Evolutionary conservation across 805 yeast species (phyloP).

Genomic region (Wickerhamiella spandovensis): DNA sequence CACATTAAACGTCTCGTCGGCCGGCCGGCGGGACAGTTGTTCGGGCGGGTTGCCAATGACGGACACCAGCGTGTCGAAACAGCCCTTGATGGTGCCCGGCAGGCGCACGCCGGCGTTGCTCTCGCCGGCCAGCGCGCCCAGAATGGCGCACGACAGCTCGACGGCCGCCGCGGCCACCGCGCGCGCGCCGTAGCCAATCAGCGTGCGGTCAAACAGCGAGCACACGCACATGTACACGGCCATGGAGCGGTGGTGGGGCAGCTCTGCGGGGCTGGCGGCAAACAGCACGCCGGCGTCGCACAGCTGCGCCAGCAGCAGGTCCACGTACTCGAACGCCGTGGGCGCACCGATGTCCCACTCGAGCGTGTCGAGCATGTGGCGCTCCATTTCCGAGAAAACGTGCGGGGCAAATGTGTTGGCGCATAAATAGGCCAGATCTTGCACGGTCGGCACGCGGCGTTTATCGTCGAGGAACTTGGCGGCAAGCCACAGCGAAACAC

Average conservation of each 20-base stretch:
- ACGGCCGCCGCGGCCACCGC: slow-evolving; percentile 26
- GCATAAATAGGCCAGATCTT: slow-evolving; percentile 60
- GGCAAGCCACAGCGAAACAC: slow-evolving; percentile 87
- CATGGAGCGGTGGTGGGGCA: slow-evolving; percentile 18
- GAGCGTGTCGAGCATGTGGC: slow-evolving; percentile 55
- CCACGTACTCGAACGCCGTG: slow-evolving; percentile 34
- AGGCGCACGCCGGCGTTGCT: slow-evolving; percentile 1
- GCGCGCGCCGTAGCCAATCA: slow-evolving; percentile 21
- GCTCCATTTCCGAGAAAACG: slow-evolving; percentile 63
- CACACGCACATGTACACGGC: slow-evolving; percentile 25
- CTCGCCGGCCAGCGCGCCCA: slow-evolving; percentile 13
- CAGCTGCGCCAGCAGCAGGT: slow-evolving; percentile 10
- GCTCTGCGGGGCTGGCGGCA: slow-evolving; percentile 3
- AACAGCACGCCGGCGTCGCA: slow-evolving; percentile 6
- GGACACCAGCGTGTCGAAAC: slow-evolving; percentile 19
- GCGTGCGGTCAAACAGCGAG: slow-evolving; percentile 22
- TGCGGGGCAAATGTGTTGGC: slow-evolving; percentile 48
- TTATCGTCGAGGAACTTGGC: slow-evolving; percentile 72
- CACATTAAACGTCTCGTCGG: slow-evolving; percentile 2
- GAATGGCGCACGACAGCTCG: slow-evolving; percentile 21
- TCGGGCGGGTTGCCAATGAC: slow-evolving; percentile 13
- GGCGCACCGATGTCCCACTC: slow-evolving; percentile 65
- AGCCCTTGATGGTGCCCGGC: slow-evolving; percentile 10
- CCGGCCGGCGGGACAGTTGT: slow-evolving; percentile 9
- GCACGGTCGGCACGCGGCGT: slow-evolving; percentile 57